Evolutionary conservation across 345 rosid genomes (phyloP).

Genomic region (Linum lewisii): DNA sequence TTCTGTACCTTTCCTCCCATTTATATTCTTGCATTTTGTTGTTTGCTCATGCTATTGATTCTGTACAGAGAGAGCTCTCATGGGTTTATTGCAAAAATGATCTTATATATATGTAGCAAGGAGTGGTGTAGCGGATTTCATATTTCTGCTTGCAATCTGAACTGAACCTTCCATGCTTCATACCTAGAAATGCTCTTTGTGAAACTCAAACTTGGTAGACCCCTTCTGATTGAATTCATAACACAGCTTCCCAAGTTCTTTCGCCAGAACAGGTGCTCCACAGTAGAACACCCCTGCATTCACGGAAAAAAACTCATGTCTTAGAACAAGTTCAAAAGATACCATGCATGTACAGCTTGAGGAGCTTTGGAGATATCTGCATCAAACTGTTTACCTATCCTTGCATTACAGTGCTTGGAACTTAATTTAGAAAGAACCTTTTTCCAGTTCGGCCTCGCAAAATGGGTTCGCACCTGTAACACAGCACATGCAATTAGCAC

Average conservation of each 20-base stretch:
- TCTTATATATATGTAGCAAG: too few relatives aligned
- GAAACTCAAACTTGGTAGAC: conserved; percentile 77
- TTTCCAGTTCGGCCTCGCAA: conserved; percentile 94
- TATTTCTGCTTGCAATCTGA: too few relatives aligned
- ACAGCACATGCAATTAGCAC: background rate
- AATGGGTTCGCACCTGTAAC: conserved; percentile 88
- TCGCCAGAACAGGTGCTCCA: conserved; percentile 78
- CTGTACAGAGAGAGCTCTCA: too few relatives aligned
- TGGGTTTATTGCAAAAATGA: too few relatives aligned
- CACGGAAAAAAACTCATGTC: background rate
- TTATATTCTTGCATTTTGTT: too few relatives aligned
- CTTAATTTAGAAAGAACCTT: conserved; percentile 76
- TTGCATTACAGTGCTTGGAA: conserved; percentile 71
- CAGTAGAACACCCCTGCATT: conserved; percentile 87
- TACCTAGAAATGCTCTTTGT: conserved; percentile 76
- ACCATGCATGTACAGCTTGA: background rate
- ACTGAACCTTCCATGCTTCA: too few relatives aligned
- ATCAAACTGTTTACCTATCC: conserved; percentile 43
- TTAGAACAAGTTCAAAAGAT: background rate
- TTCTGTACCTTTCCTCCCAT: too few relatives aligned
- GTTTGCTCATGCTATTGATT: too few relatives aligned
- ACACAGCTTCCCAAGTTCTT: conserved; percentile 68
- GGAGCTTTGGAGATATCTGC: background rate
- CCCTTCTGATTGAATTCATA: conserved; percentile 62
- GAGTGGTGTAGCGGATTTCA: too few relatives aligned